phyloP scores from a whole-genome alignment of 2,329 filamentous ascomycete species.

The Exutisphaerella laricina region DNA sequence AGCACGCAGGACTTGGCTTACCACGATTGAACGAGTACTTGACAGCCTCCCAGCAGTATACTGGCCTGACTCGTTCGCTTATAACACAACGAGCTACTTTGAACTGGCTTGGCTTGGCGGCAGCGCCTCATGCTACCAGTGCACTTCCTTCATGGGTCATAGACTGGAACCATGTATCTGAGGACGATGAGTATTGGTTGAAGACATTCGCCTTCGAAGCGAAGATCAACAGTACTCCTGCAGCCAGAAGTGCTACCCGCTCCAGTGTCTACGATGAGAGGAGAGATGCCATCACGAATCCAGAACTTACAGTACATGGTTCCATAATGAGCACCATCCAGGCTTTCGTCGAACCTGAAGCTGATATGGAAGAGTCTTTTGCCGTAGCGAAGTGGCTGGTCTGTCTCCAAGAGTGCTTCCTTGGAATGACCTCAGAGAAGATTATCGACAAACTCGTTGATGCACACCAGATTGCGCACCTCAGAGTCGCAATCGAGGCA shows the following conservation, averaged over 20 bases:
- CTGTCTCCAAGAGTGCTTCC: conserved; percentile 1
- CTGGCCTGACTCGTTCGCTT: conserved; percentile 1
- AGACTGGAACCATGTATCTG: not conserved
- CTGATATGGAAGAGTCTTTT: not conserved
- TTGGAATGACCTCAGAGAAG: not conserved
- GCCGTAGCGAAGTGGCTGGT: conserved; percentile 2
- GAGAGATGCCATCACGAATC: conserved; percentile 2
- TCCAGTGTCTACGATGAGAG: conserved; percentile 1
- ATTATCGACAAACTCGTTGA: conserved; percentile 4
- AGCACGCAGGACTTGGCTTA: not conserved
- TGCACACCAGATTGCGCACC: conserved; percentile 1
- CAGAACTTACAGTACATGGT: conserved; percentile 1
- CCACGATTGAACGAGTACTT: conserved; percentile 1
- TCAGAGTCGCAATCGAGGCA: not conserved
- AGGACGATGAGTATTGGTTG: conserved; percentile 1
- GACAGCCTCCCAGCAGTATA: not conserved
- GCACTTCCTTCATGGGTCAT: conserved; percentile 3
- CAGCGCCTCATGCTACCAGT: not conserved
- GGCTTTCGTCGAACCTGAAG: not conserved
- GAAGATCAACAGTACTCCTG: not conserved
- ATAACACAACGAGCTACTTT: not conserved
- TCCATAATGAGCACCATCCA: not conserved
- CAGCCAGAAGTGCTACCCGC: conserved; percentile 1
- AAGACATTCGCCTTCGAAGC: not conserved
- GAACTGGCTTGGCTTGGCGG: not conserved